A percentile compares a stretch with the other conserved stretches of the same genome.
phyloP scores from a whole-genome alignment of 2,329 filamentous ascomycete genomes.

The Monosporascus sp. region DNA sequence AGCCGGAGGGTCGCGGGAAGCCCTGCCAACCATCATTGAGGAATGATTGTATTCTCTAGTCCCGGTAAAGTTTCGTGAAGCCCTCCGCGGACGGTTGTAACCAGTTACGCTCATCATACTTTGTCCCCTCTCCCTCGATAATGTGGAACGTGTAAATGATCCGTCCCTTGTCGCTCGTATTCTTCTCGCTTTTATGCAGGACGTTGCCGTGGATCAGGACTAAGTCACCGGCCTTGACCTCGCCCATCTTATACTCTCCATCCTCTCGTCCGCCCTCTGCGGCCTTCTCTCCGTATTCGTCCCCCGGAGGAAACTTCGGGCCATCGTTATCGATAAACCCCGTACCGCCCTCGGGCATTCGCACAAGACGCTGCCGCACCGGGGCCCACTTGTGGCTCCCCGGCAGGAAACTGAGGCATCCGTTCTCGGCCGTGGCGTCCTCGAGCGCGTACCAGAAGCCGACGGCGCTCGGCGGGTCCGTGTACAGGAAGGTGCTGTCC shows the following conservation, averaged over 20 bases:
- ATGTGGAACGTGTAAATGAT: slow-evolving; percentile 98
- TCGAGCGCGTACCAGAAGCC: slow-evolving; percentile 98
- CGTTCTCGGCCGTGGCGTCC: slow-evolving; percentile 81
- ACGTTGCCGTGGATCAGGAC: slow-evolving; percentile 95
- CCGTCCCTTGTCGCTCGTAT: slow-evolving; percentile 75
- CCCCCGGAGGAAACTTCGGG: slow-evolving; percentile 52
- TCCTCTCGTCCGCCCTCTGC: slow-evolving; percentile 32
- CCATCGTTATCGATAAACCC: slow-evolving; percentile 69
- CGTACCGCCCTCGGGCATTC: slow-evolving; percentile 51
- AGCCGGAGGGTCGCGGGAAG: no score
- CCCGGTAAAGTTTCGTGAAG: slow-evolving; percentile 62
- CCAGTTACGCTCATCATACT: slow-evolving; percentile 89
- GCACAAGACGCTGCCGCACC: slow-evolving; percentile 69
- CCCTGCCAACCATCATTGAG: not conserved
- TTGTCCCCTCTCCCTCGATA: slow-evolving; percentile 70
- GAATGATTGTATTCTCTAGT: slow-evolving; percentile 5
- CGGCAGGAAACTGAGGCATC: slow-evolving; percentile 78
- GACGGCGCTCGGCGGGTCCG: slow-evolving; percentile 78
- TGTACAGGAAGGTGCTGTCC: slow-evolving; percentile 90
- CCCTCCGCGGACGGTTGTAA: slow-evolving; percentile 76
- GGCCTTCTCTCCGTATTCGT: slow-evolving; percentile 40
- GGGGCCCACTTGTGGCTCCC: slow-evolving; percentile 71
- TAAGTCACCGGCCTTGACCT: slow-evolving; percentile 85
- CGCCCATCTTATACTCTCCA: slow-evolving; percentile 67
- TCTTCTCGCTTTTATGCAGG: slow-evolving; percentile 93